Conservation (phyloP, 805 yeast genomes). For the Nakazawaea wickerhamii region DNA sequence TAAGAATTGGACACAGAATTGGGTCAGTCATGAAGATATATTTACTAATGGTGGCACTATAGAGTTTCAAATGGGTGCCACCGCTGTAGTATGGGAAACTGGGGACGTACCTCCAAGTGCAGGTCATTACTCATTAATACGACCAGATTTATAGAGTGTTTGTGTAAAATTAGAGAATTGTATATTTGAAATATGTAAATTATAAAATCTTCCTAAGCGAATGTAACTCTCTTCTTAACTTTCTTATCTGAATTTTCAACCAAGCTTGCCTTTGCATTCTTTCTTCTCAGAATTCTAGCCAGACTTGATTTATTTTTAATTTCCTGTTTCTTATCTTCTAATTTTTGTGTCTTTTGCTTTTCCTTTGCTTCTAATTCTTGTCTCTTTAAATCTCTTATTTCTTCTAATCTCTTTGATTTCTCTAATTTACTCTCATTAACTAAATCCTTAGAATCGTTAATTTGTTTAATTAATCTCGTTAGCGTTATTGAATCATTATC, state of each 20-base stretch:
- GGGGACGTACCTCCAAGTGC: constrained; percentile 26
- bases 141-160: too few relatives aligned
- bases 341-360: constrained; percentile 54
- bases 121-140: constrained; percentile 16
- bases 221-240: constrained; percentile 38
- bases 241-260: constrained; percentile 19
- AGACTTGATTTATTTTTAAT: constrained; percentile 65
- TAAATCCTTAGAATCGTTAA: constrained; percentile 76
- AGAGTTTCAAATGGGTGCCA: constrained; percentile 18
- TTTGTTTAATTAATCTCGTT: constrained; percentile 68
- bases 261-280: constrained; percentile 30
- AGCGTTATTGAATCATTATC: constrained; percentile 61
- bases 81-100: constrained; percentile 22
- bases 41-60: constrained; percentile 24
- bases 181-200: too few relatives aligned
- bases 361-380: constrained; percentile 86
- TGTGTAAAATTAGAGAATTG: too few relatives aligned
- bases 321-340: constrained; percentile 75
- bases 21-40: constrained; percentile 28
- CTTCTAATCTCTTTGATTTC: constrained; percentile 83
- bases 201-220: constrained; percentile 32
- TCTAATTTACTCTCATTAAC: constrained; percentile 85
- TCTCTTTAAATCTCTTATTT: constrained; percentile 78
- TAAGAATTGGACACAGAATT: constrained; percentile 21
- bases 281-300: constrained; percentile 68